These are phyloP conservation scores for Pseudogymnoascus sp. DNA, from an alignment of 2,329 filamentous ascomycete genomes.

Conservation along the genomic window DNA sequence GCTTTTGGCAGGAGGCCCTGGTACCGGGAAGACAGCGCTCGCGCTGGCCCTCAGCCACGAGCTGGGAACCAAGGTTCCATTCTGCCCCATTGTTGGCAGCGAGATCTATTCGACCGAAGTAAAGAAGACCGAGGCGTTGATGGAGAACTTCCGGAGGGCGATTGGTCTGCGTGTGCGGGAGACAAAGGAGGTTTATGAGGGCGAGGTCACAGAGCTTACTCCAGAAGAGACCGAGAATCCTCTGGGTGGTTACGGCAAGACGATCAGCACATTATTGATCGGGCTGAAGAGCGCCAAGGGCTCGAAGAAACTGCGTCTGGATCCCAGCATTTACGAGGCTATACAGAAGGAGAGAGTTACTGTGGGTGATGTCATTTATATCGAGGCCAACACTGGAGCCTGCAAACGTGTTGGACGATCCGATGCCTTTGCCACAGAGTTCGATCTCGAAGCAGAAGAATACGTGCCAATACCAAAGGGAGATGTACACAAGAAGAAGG, in stretches of 20 bases:
- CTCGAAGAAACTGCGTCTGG: constrained; percentile 93
- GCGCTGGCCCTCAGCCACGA: constrained; percentile 95
- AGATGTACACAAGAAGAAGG: constrained; percentile 99
- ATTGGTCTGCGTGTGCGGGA: constrained; percentile 96
- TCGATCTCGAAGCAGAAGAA: constrained; percentile 96
- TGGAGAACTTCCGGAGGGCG: constrained; percentile 97
- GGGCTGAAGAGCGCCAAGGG: constrained; percentile 92
- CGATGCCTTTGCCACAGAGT: constrained; percentile 96
- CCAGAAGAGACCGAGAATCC: constrained; percentile 98
- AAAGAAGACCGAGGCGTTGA: constrained; percentile 97
- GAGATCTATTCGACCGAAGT: constrained; percentile 97
- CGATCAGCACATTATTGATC: constrained; percentile 90
- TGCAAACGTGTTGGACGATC: constrained; percentile 95
- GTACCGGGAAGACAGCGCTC: constrained; percentile 94
- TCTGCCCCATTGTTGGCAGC: constrained; percentile 95
- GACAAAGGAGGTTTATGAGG: constrained; percentile 98
- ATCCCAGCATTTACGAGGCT: constrained; percentile 97
- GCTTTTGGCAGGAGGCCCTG: constrained; percentile 85
- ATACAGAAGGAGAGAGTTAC: constrained; percentile 97
- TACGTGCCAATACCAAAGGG: constrained; percentile 98
- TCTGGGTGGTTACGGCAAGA: constrained; percentile 91
- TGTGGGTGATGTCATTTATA: constrained; percentile 96
- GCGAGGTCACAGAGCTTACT: constrained; percentile 94
- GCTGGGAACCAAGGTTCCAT: constrained; percentile 94
- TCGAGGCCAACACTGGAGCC: constrained; percentile 96